Conservation (phyloP, 805 yeast species). For the Metschnikowia noctiluminum region DNA sequence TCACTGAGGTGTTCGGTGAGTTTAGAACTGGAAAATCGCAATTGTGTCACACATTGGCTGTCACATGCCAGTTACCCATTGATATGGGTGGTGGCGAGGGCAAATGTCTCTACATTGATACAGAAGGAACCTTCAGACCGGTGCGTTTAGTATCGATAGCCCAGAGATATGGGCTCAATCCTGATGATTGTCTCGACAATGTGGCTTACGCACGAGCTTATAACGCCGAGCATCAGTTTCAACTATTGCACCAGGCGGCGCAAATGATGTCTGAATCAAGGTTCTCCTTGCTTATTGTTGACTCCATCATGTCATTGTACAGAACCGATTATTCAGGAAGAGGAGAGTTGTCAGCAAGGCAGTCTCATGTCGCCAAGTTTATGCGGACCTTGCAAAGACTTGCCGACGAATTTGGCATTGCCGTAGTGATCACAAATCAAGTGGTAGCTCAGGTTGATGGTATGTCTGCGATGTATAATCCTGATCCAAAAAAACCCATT, state of each 20-base stretch:
- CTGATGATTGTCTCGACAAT: conserved; percentile 91
- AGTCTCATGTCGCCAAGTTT: conserved; percentile 88
- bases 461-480: conserved; percentile 75
- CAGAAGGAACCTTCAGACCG: conserved; percentile 97
- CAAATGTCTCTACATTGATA: conserved; percentile 90
- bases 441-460: conserved; percentile 98
- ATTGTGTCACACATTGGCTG: conserved; percentile 93
- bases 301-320: conserved; percentile 93
- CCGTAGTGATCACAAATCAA: conserved; percentile 88
- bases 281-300: conserved; percentile 88
- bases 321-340: conserved; percentile 94
- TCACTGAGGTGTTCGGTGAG: conserved; percentile 95
- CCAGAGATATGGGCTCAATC: conserved; percentile 84
- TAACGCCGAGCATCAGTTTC: conserved; percentile 93
- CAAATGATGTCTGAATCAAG: conserved; percentile 95
- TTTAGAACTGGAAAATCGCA: conserved; percentile 98
- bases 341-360: conserved; percentile 94
- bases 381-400: conserved; percentile 88
- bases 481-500: conserved; percentile 97
- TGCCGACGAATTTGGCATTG: conserved; percentile 97
- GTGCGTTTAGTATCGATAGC: conserved; percentile 86
- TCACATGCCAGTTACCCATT: conserved; percentile 92
- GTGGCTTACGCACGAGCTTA: conserved; percentile 97
- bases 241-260: conserved; percentile 83
- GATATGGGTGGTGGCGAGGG: conserved; percentile 99